These are phyloP conservation scores for Alternaria sp. DNA, from an alignment of 2,329 filamentous ascomycete genomes.

Conservation along the genomic window DNA sequence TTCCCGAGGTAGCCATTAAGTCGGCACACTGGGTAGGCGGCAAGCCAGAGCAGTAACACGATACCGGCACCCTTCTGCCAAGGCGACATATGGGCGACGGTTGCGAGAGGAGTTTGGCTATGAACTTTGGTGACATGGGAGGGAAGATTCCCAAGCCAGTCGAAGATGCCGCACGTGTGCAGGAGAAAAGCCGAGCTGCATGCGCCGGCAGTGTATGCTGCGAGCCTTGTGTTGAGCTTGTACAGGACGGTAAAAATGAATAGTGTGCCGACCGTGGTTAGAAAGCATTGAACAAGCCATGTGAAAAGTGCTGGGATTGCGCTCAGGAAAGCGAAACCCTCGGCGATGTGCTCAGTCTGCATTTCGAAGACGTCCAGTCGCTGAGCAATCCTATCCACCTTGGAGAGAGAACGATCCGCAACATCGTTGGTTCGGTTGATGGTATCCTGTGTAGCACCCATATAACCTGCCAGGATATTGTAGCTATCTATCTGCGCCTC, in stretches of 20 bases:
- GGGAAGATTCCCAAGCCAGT: constrained; percentile 19
- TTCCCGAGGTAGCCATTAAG: constrained; percentile 26
- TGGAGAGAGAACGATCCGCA: constrained; percentile 24
- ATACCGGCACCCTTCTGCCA: constrained; percentile 28
- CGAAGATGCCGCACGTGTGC: constrained; percentile 25
- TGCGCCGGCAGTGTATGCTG: constrained; percentile 26
- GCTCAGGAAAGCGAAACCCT: constrained; percentile 36
- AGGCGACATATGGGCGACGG: constrained; percentile 14
- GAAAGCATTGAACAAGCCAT: constrained; percentile 16
- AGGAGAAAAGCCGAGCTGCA: constrained; percentile 31
- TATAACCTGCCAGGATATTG: constrained; percentile 21
- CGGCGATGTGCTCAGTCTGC: constrained; percentile 33
- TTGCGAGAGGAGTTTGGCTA: not conserved
- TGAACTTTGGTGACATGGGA: not conserved
- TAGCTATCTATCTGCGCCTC: constrained; percentile 33
- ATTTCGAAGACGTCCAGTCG: constrained; percentile 29
- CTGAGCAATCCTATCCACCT: constrained; percentile 29
- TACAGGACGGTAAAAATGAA: constrained; percentile 29
- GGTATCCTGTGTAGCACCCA: constrained; percentile 22
- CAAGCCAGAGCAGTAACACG: constrained; percentile 28
- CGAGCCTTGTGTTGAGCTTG: constrained; percentile 28
- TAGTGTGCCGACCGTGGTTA: constrained; percentile 17
- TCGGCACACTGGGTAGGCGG: constrained; percentile 30
- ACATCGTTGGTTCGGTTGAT: constrained; percentile 25
- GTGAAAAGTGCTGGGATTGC: constrained; percentile 24